These are phyloP conservation scores for Talaromyces piceae DNA, from an alignment of 2,329 filamentous ascomycete genomes.

Conservation along the genomic window DNA sequence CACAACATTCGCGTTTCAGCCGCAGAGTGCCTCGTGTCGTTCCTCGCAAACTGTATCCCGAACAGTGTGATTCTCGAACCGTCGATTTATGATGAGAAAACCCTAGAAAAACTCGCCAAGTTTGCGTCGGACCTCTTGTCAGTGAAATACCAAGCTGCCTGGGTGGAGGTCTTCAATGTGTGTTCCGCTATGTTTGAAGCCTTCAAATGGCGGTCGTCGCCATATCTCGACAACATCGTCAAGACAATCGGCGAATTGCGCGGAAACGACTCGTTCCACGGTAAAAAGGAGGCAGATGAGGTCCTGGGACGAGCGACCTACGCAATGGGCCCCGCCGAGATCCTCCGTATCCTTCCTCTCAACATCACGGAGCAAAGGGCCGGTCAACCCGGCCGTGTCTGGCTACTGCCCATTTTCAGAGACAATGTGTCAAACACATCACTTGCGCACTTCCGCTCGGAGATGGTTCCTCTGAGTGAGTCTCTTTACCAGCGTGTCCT, in stretches of 20 bases:
- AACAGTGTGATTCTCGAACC: constrained; percentile 76
- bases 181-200: constrained; percentile 75
- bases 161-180: constrained; percentile 90
- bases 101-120: constrained; percentile 68
- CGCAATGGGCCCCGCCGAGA: constrained; percentile 81
- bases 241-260: constrained; percentile 79
- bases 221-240: constrained; percentile 67
- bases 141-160: constrained; percentile 87
- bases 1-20: constrained; percentile 92
- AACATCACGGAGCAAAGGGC: constrained; percentile 73
- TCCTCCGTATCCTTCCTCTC: constrained; percentile 74
- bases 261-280: constrained; percentile 77
- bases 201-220: constrained; percentile 74
- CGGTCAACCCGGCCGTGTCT: constrained; percentile 78
- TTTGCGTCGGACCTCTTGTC: constrained; percentile 67
- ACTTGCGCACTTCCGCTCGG: constrained; percentile 72
- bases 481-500: constrained; percentile 81
- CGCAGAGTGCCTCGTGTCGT: constrained; percentile 89
- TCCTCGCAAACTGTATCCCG: constrained; percentile 84
- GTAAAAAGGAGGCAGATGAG: constrained; percentile 90
- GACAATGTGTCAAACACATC: constrained; percentile 86
- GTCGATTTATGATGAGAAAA: constrained; percentile 87
- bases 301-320: constrained; percentile 81
- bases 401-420: constrained; percentile 86
- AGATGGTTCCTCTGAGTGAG: constrained; percentile 85